phyloP scores from a whole-genome alignment of 192 early-diverging fungal genomes.

The Coemansia aciculifera region DNA sequence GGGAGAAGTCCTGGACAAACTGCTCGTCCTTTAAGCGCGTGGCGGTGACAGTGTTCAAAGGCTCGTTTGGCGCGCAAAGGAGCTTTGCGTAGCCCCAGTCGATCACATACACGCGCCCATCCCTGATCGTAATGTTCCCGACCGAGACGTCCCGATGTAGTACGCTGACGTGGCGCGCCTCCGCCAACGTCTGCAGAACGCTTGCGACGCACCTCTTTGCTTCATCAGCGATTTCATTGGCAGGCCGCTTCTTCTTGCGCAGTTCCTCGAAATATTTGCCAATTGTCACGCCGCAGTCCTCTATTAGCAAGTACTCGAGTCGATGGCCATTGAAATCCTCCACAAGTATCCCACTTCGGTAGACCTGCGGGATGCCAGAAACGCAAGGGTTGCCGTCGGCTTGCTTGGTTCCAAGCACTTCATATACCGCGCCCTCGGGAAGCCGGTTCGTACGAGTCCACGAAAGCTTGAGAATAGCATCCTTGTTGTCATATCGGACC shows the following conservation, averaged over 20 bases:
- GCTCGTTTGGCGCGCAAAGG: neutral
- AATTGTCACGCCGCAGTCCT: constrained; percentile 12
- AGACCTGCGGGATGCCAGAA: neutral
- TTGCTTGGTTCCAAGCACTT: constrained; percentile 1
- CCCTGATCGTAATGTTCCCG: constrained; percentile 16
- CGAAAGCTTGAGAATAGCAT: constrained; percentile 8
- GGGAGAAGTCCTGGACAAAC: too few species aligned
- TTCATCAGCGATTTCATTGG: neutral
- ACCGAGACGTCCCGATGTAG: constrained; percentile 15
- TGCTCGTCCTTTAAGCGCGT: neutral
- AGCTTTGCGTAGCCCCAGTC: constrained; percentile 24
- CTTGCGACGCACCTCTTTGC: neutral
- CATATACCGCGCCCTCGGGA: constrained; percentile 21
- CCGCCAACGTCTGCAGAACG: neutral
- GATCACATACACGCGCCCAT: neutral
- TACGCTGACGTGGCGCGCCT: neutral
- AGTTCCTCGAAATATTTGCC: neutral
- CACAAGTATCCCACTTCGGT: neutral
- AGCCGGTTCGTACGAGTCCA: constrained; percentile 1
- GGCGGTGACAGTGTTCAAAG: neutral
- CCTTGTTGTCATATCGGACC: too few species aligned
- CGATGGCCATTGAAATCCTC: neutral
- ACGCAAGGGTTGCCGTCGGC: neutral
- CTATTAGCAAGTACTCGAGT: constrained; percentile 8
- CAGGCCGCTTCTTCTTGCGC: neutral